Evolutionary conservation across 768 basidiomycete genomes (phyloP).

Genomic region (Mycena kentingensis): DNA sequence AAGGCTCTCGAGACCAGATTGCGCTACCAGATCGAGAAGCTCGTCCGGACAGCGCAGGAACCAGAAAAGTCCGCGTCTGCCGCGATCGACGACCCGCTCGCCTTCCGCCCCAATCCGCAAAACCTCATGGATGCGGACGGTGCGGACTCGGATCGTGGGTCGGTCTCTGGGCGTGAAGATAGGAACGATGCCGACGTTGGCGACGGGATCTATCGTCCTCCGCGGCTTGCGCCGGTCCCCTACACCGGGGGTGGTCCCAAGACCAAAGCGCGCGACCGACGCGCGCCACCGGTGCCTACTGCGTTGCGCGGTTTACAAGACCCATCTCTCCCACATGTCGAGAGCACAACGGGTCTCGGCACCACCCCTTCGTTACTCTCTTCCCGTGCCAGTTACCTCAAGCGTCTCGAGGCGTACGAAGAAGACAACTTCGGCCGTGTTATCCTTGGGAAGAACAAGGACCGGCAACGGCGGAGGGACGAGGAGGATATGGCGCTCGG

Average conservation of each 20-base stretch:
- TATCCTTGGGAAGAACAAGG: slow-evolving; percentile 88
- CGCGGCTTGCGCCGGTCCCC: slow-evolving; percentile 86
- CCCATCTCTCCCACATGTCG: slow-evolving; percentile 60
- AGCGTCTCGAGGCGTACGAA: slow-evolving; percentile 84
- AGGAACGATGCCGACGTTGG: slow-evolving; percentile 18
- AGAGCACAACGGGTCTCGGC: slow-evolving; percentile 75
- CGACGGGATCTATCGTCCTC: slow-evolving; percentile 77
- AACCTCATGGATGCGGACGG: slow-evolving; percentile 57
- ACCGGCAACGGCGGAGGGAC: slow-evolving; percentile 67
- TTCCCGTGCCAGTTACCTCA: slow-evolving; percentile 76
- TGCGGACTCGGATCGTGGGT: slow-evolving; percentile 34
- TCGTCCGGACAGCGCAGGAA: slow-evolving; percentile 76
- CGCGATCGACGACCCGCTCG: slow-evolving; percentile 75
- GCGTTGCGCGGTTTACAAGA: slow-evolving; percentile 59
- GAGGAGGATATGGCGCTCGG: slow-evolving; percentile 90
- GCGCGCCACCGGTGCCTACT: slow-evolving; percentile 55
- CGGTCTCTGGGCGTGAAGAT: slow-evolving; percentile 21
- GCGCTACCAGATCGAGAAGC: slow-evolving; percentile 95
- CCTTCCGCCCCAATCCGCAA: slow-evolving; percentile 88
- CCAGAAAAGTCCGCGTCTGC: slow-evolving; percentile 40
- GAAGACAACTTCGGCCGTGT: slow-evolving; percentile 93
- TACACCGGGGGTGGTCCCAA: slow-evolving; percentile 60
- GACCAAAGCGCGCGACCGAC: slow-evolving; percentile 52
- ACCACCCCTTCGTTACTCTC: slow-evolving; percentile 57
- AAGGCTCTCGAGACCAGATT: slow-evolving; percentile 83